These are phyloP conservation scores for Brassica juncea DNA, from an alignment of 345 rosid genomes.

Conservation along the genomic window DNA sequence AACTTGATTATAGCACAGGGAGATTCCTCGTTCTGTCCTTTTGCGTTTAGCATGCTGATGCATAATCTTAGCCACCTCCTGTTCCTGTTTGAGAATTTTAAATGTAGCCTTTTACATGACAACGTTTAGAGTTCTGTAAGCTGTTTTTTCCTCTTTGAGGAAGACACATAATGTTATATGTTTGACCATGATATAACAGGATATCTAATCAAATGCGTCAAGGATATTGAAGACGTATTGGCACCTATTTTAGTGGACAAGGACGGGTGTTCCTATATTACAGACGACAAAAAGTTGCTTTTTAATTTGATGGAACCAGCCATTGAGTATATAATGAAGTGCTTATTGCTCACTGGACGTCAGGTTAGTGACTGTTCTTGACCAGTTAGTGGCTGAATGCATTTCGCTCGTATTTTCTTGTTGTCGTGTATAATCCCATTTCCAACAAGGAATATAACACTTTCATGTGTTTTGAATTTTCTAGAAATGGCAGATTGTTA, in stretches of 20 bases:
- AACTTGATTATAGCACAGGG: constrained; percentile 6
- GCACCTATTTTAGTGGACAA: constrained; percentile 48
- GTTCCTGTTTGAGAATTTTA: constrained; percentile 7
- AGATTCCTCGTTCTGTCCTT: constrained; percentile 6
- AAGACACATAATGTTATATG: background rate
- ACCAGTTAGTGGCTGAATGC: constrained; percentile 1
- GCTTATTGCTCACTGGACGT: constrained; percentile 61
- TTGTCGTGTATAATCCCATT: background rate
- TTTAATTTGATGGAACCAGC: constrained; percentile 80
- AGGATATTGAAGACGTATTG: constrained; percentile 58
- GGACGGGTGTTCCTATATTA: constrained; percentile 44
- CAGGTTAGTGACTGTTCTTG: constrained; percentile 56
- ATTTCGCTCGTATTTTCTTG: background rate
- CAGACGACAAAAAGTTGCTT: constrained; percentile 52
- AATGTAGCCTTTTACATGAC: constrained; percentile 21
- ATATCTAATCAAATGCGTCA: constrained; percentile 58
- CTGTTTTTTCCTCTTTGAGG: constrained; percentile 2
- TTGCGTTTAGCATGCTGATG: constrained; percentile 15
- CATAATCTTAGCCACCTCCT: constrained; percentile 2
- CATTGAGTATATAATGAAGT: constrained; percentile 66
- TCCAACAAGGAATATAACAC: background rate
- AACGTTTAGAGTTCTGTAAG: background rate
- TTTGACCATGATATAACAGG: constrained; percentile 50
- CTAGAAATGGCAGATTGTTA: constrained; percentile 9
- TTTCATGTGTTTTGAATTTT: constrained; percentile 1